Percentiles rank a stretch among this genome's conserved stretches.
phyloP scores from a whole-genome alignment of 108 stramenopile species.

The Stephanodiscus triporus region DNA sequence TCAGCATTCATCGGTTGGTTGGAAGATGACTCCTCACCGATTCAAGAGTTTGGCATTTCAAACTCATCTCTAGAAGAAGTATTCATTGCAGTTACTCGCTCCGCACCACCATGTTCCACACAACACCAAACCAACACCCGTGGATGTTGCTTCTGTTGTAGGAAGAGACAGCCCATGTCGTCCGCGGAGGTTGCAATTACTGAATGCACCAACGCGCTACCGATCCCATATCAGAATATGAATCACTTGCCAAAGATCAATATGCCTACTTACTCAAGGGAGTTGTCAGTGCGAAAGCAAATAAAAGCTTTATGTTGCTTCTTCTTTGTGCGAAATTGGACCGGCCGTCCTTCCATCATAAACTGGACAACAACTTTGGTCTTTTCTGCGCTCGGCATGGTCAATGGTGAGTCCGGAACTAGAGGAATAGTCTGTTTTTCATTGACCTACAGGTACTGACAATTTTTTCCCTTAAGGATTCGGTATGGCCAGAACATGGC shows the following conservation, averaged over 20 bases:
- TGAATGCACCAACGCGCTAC: not conserved
- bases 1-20: constrained; percentile 53
- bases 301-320: constrained; percentile 29
- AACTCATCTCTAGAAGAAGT: constrained; percentile 67
- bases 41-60: constrained; percentile 62
- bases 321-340: constrained; percentile 41
- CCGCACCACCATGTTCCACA: constrained; percentile 10
- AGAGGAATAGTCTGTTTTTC: not conserved
- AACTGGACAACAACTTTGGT: constrained; percentile 39
- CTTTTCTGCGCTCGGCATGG: constrained; percentile 25
- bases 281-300: constrained; percentile 40
- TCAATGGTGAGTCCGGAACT: constrained; percentile 6
- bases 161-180: constrained; percentile 7
- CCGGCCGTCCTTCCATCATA: constrained; percentile 36
- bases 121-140: constrained; percentile 4
- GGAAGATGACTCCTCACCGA: constrained; percentile 43
- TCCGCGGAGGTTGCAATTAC: not conserved
- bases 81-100: constrained; percentile 54
- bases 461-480: constrained; percentile 19
- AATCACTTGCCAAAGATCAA: constrained; percentile 12
- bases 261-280: constrained; percentile 21
- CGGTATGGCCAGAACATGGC: constrained; percentile 17
- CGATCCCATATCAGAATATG: not conserved
- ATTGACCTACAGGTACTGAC: not conserved
- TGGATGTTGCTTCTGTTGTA: constrained; percentile 36